Evolutionary conservation across 805 yeast genomes (phyloP).

Genomic region (Saccharomycopsis lassenensis): DNA sequence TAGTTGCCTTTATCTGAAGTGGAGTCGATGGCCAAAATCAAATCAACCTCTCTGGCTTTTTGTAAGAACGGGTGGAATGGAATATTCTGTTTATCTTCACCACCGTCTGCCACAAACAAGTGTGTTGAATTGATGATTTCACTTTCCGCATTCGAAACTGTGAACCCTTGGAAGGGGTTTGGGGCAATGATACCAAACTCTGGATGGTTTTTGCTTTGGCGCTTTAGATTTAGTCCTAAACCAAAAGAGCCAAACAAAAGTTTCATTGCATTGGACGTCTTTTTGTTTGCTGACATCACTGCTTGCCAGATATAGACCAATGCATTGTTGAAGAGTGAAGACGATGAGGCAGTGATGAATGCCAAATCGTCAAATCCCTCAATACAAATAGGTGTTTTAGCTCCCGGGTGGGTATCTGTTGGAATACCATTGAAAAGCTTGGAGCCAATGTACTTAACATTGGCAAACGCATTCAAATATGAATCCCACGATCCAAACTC

Average conservation of each 20-base stretch:
- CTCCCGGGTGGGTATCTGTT: no score
- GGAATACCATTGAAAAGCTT: constrained; percentile 34
- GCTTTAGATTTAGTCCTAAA: constrained; percentile 27
- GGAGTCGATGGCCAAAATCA: constrained; percentile 51
- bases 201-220: constrained; percentile 29
- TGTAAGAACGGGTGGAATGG: constrained; percentile 59
- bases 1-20: constrained; percentile 42
- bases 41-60: constrained; percentile 49
- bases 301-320: constrained; percentile 37
- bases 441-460: constrained; percentile 45
- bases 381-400: constrained; percentile 30
- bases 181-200: constrained; percentile 44
- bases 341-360: constrained; percentile 52
- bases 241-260: constrained; percentile 35
- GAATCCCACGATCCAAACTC: constrained; percentile 65
- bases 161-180: constrained; percentile 42
- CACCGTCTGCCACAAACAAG: constrained; percentile 61
- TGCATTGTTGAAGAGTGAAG: constrained; percentile 48
- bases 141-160: constrained; percentile 20
- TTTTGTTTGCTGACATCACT: constrained; percentile 24
- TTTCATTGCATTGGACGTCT: constrained; percentile 26
- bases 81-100: constrained; percentile 65
- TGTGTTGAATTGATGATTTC: constrained; percentile 24
- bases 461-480: constrained; percentile 34
- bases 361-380: constrained; percentile 49